Base-by-base conservation (phyloP, 768 basidiomycete species). In the Brasilioporus rufonigricans region DNA sequence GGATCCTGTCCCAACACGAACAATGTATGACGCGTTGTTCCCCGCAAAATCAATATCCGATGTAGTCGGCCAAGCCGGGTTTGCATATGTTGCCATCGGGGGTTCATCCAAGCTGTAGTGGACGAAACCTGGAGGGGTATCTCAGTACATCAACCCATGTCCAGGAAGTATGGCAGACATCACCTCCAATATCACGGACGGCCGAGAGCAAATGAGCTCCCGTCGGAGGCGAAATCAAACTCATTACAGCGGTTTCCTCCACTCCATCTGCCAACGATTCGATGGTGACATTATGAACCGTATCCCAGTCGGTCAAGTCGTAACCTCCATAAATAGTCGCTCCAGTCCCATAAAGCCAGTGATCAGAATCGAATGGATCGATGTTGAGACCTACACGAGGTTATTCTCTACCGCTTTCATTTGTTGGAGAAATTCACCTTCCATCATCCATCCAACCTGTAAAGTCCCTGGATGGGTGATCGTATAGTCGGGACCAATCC, bases 381-480 rank as follows among this genome's bases (percentile, higher is more conserved):
- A 86, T 86, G 21, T 70, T 74, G 44, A 85, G 66, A 26, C 77
- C 78, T 81, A 21, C 11, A 53, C 32, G n/a, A 19, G 5, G 19
- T 43, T 7, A 16, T 13, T n/a, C 5, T 33, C 14, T 7, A 8
- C 19, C 3, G 7, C 12, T 29, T 3, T 21, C 19, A 12, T 19
- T 2, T 5, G 7, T 9, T 13, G 2, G 33, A 39, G 12, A 10
- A 47, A 9, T 68, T 44, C 54, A 73, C 82, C 69, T 74, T 87
- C 84, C 79, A 87, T 86, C 85, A 85, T 85, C 84, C 84, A 86
- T 11, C 85, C 84, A 44, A 85, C 78, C 56, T 84, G 83, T 50
- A 76, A 65, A 38, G 73, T 71, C 5, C 78, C 78, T 16, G 73
- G 63, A 21, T 69, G 75, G 2, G 71, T 73, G n/a, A 77, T 74